Conservation (phyloP, 441 rosid genomes). For the Hura crepitans region DNA sequence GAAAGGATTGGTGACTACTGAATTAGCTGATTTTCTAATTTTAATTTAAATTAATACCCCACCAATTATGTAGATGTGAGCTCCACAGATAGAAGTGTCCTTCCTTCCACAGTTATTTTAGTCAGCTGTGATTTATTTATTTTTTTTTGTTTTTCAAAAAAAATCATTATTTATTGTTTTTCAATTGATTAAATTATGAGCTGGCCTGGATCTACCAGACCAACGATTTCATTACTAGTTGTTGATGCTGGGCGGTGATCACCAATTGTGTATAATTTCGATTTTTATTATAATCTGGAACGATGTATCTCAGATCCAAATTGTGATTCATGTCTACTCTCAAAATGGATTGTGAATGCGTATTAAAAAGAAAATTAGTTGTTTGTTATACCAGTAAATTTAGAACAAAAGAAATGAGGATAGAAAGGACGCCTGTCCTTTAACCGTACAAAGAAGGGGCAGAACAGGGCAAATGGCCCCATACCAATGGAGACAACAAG, state of each 20-base stretch:
- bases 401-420: background rate
- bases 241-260: too few relatives aligned
- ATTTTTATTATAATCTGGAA: too few relatives aligned
- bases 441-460: constrained; percentile 7
- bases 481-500: background rate
- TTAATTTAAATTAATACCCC: background rate
- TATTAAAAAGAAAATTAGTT: too few relatives aligned
- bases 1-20: background rate
- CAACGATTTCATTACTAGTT: constrained; percentile 10
- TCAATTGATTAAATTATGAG: constrained; percentile 3
- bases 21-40: constrained; percentile 6
- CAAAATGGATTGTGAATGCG: too few relatives aligned
- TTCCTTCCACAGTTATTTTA: constrained; percentile 20
- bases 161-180: too few relatives aligned
- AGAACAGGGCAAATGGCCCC: background rate
- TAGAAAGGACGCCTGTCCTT: constrained; percentile 26
- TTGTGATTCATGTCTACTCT: too few relatives aligned
- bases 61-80: constrained; percentile 32
- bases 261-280: constrained; percentile 22
- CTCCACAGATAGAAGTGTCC: constrained; percentile 11
- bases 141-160: too few relatives aligned
- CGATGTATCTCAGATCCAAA: too few relatives aligned
- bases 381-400: too few relatives aligned
- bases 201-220: constrained; percentile 11
- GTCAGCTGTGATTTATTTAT: constrained; percentile 25